Evolutionary conservation across 257 asterid genomes (phyloP).

Genomic region (Solanum neorickii): DNA sequence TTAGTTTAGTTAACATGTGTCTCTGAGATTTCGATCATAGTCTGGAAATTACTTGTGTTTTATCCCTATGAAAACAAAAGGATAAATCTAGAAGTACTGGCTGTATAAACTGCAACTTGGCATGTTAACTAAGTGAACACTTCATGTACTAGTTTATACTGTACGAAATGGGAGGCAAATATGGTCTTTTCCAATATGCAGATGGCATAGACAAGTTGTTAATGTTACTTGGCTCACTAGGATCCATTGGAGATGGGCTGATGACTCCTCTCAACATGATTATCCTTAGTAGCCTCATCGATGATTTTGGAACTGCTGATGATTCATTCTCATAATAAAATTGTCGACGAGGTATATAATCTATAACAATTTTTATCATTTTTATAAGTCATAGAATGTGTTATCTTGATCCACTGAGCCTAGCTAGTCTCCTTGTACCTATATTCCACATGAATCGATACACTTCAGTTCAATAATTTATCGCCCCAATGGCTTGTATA

Average conservation of each 20-base stretch:
- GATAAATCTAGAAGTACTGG: background rate
- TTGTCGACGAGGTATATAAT: conserved; percentile 38
- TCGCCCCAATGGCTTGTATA: too few species aligned
- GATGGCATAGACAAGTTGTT: conserved; percentile 47
- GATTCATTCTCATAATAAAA: conserved; percentile 13
- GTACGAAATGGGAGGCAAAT: conserved; percentile 34
- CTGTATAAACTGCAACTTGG: background rate
- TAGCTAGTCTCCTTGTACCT: background rate
- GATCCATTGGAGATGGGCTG: conserved; percentile 64
- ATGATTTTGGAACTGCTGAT: conserved; percentile 28
- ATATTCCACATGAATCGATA: background rate
- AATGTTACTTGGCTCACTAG: conserved; percentile 46
- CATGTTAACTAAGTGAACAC: background rate
- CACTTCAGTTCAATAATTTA: background rate
- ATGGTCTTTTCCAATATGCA: conserved; percentile 45
- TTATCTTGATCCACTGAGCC: background rate
- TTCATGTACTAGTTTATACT: background rate
- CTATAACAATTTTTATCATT: background rate
- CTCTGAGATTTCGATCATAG: background rate
- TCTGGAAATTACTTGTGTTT: too few species aligned
- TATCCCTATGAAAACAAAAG: background rate
- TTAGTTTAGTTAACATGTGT: background rate
- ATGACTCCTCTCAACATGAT: conserved; percentile 57
- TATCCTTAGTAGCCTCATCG: conserved; percentile 41
- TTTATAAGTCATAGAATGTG: background rate